A percentile compares a stretch with the other conserved stretches of the same genome.
phyloP scores from a whole-genome alignment of 352 stramenopile genomes.

The Phytopythium ostracodes region DNA sequence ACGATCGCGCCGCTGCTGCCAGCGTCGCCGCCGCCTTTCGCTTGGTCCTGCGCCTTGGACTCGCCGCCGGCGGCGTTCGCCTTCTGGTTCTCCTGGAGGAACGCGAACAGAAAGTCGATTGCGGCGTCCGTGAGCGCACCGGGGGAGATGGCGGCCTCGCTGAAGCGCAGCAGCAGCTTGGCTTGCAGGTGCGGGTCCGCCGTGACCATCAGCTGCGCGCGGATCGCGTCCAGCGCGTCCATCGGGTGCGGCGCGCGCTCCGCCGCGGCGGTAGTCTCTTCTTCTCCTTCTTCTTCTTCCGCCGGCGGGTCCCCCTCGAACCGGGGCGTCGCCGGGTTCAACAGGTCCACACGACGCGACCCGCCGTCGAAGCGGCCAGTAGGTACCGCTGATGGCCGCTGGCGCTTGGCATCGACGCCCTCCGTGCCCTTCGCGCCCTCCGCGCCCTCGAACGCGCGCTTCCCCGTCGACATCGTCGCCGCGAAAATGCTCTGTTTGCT shows the following conservation, averaged over 20 bases:
- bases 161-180: slow-evolving; percentile 57
- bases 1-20: slow-evolving; percentile 43
- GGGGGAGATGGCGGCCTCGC: slow-evolving; percentile 35
- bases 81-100: slow-evolving; percentile 58
- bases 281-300: too few relatives aligned
- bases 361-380: not conserved
- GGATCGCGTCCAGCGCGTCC: slow-evolving; percentile 31
- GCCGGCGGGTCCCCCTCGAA: not conserved
- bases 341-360: slow-evolving; percentile 2
- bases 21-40: not conserved
- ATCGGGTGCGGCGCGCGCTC: slow-evolving; percentile 12
- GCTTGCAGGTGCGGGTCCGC: slow-evolving; percentile 60
- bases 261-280: not conserved
- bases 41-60: slow-evolving; percentile 10
- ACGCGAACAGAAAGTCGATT: slow-evolving; percentile 82
- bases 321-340: slow-evolving; percentile 7
- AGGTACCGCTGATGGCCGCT: not conserved
- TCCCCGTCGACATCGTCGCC: not conserved
- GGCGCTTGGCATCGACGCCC: slow-evolving; percentile 4
- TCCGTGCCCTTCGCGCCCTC: not conserved
- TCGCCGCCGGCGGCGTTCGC: slow-evolving; percentile 5
- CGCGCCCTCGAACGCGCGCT: not conserved
- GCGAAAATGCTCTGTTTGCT: too few relatives aligned
- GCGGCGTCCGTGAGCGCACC: slow-evolving; percentile 41
- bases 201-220: slow-evolving; percentile 30